A percentile compares a stretch with the other conserved stretches of the same genome.
phyloP scores from a whole-genome alignment of 495 filamentous ascomycete genomes.

The Parathielavia hyrcaniae region DNA sequence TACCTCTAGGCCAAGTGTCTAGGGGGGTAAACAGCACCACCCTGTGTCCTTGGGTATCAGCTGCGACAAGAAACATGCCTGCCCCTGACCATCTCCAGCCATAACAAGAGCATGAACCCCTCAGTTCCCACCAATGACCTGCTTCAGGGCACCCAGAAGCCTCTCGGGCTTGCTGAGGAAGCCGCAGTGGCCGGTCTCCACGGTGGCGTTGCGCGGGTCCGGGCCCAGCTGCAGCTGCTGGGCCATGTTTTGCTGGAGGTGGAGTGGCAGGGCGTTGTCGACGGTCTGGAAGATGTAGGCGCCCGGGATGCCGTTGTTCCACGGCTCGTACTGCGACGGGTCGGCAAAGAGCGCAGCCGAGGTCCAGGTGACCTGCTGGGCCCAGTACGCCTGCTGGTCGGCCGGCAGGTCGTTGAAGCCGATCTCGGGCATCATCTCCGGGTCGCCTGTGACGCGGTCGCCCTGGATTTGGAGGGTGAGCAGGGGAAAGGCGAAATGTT shows the following conservation, averaged over 20 bases:
- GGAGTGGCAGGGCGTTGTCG: constrained; percentile 7
- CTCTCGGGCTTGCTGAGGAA: constrained; percentile 4
- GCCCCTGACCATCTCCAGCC: no score
- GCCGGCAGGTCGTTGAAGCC: constrained; percentile 14
- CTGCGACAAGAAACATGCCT: no score
- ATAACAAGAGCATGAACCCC: neutral
- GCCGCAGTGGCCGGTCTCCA: constrained; percentile 3
- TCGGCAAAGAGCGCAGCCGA: constrained; percentile 8
- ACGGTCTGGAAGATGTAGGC: constrained; percentile 8
- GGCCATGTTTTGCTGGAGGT: constrained; percentile 8
- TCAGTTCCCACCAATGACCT: neutral
- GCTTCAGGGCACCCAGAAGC: constrained; percentile 5
- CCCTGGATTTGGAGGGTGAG: neutral
- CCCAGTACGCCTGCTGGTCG: constrained; percentile 4
- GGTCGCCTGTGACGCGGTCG: constrained; percentile 11
- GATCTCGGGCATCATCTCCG: constrained; percentile 7
- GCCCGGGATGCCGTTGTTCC: constrained; percentile 11
- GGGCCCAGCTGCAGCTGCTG: constrained; percentile 7
- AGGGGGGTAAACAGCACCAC: no score
- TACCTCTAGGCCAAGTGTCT: no score
- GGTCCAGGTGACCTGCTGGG: constrained; percentile 5
- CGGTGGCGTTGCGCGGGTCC: neutral
- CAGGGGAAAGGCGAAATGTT: neutral
- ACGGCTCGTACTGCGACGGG: constrained; percentile 4
- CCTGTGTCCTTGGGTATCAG: no score